Conservation (phyloP, 1,139 yeast species). For the Candida labiduridarum region DNA sequence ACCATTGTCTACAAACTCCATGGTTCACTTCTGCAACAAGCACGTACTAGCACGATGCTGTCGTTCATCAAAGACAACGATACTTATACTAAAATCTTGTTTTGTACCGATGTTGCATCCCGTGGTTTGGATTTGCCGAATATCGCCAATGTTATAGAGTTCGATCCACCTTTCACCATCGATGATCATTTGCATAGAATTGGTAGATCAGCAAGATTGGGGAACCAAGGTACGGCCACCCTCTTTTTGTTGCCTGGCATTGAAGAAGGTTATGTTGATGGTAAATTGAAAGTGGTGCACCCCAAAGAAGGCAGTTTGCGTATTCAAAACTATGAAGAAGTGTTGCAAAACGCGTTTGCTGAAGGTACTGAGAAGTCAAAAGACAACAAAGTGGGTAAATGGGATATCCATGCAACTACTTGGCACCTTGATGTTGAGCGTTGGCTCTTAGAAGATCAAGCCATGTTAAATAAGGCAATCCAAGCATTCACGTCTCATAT, state of each 20-base stretch:
- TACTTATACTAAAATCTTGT: conserved; percentile 61
- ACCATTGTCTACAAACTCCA: conserved; percentile 76
- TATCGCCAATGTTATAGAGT: conserved; percentile 64
- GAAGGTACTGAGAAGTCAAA: conserved; percentile 23
- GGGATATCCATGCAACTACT: conserved; percentile 96
- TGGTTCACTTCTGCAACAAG: conserved; percentile 85
- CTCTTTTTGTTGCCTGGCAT: conserved; percentile 83
- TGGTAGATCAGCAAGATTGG: conserved; percentile 77
- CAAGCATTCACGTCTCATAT: conserved; percentile 87
- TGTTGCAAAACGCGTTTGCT: conserved; percentile 64
- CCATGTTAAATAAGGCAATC: conserved; percentile 62
- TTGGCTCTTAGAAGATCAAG: conserved; percentile 73
- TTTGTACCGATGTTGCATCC: conserved; percentile 82
- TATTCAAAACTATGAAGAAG: conserved; percentile 50
- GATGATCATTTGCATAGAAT: conserved; percentile 76
- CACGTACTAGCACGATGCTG: conserved; percentile 74
- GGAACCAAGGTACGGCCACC: conserved; percentile 63
- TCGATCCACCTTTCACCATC: conserved; percentile 69
- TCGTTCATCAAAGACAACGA: conserved; percentile 51
- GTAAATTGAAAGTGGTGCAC: conserved; percentile 53
- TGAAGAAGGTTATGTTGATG: conserved; percentile 82
- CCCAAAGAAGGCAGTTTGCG: conserved; percentile 51
- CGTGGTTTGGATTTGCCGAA: conserved; percentile 73
- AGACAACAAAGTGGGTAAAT: conserved; percentile 47
- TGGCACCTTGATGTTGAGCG: conserved; percentile 93